Conservation (phyloP, 768 basidiomycete species). For the Chalciporus chontae region DNA sequence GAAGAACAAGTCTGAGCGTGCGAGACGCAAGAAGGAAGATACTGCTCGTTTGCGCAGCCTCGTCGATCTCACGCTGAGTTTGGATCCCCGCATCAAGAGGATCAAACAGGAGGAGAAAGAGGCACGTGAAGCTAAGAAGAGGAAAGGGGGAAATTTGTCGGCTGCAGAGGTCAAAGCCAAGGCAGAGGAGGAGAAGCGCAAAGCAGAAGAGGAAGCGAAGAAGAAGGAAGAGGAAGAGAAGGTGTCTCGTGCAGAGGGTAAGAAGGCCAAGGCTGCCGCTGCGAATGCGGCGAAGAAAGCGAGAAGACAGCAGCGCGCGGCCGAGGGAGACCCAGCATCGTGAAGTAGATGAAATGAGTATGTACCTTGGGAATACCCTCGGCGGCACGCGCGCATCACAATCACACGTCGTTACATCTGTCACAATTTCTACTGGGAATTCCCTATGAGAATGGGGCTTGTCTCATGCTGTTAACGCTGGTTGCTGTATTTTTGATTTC, state of each 20-base stretch:
- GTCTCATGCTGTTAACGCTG: constrained; percentile 1
- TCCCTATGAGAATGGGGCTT: not conserved
- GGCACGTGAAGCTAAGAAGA: constrained; percentile 89
- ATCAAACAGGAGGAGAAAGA: constrained; percentile 97
- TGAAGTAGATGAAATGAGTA: constrained; percentile 4
- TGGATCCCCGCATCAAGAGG: constrained; percentile 94
- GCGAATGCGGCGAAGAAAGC: constrained; percentile 93
- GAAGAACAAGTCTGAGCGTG: constrained; percentile 98
- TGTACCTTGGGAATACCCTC: not conserved
- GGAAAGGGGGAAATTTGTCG: constrained; percentile 37
- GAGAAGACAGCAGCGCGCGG: constrained; percentile 56
- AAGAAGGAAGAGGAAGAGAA: constrained; percentile 85
- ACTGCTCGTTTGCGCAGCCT: constrained; percentile 82
- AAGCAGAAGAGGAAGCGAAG: constrained; percentile 67
- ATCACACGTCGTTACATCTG: not conserved
- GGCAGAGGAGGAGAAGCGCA: constrained; percentile 55
- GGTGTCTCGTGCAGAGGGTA: constrained; percentile 67
- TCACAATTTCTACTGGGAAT: not conserved
- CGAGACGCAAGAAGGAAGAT: constrained; percentile 96
- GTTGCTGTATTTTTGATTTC: constrained; percentile 6
- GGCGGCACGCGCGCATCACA: not conserved
- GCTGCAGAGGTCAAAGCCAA: constrained; percentile 48
- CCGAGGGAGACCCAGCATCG: constrained; percentile 32
- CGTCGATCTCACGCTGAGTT: constrained; percentile 78
- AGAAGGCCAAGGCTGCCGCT: constrained; percentile 81